Conservation (phyloP, 305 asterid species). For the Fraxinus angustifolia region DNA sequence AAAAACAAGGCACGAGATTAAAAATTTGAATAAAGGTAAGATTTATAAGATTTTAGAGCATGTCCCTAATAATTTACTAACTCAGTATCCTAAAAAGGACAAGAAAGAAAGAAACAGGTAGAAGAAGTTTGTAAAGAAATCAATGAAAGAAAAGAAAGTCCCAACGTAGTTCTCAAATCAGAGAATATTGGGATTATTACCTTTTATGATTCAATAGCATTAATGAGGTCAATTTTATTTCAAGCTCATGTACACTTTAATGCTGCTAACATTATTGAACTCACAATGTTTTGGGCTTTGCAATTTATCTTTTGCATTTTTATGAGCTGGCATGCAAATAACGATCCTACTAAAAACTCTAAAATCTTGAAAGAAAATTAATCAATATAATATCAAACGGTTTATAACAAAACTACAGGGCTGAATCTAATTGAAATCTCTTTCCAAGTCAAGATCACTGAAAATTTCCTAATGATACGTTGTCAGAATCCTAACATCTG, state of each 20-base stretch:
- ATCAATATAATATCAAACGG: not conserved
- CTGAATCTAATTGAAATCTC: not conserved
- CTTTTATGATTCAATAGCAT: not conserved
- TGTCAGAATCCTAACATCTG: not conserved
- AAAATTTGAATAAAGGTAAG: not conserved
- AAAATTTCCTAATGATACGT: not conserved
- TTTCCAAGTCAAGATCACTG: not conserved
- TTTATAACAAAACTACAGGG: not conserved
- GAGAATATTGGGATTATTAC: not conserved
- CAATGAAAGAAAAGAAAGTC: not conserved
- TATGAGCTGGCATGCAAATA: not conserved
- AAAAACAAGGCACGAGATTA: not conserved
- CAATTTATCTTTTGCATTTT: not conserved
- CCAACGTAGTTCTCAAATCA: not conserved
- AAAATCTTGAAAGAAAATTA: not conserved
- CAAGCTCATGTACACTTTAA: not conserved
- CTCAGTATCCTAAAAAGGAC: not conserved
- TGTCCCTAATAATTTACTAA: not conserved
- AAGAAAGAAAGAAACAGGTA: not conserved
- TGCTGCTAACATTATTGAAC: not conserved
- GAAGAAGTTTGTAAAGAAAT: not conserved
- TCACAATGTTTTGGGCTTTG: not conserved
- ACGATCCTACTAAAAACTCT: not conserved
- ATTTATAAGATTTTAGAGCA: constrained; percentile 7
- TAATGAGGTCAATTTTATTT: not conserved